Base-by-base conservation (phyloP, 139 green algal species). In the Coelastrella sp. region DNA sequence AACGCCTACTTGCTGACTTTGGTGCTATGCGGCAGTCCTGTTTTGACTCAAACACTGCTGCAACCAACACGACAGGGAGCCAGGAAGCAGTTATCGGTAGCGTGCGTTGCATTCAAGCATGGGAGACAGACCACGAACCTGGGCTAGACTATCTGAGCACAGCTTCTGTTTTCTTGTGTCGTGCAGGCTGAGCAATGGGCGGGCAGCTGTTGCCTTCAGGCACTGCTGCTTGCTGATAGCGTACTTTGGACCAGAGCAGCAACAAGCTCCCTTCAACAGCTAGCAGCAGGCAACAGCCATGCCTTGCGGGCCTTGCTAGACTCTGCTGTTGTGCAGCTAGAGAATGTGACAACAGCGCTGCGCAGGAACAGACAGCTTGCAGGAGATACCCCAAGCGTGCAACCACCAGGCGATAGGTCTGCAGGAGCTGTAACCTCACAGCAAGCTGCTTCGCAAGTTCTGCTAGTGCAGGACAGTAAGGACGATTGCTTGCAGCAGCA, bases 121-220 rank as follows among this genome's bases (percentile, higher is more conserved):
- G n/a, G n/a, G 54, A 80, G 57, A 58, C n/a, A 80, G 6, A 80
- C n/a, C n/a, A 11, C 22, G 57, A 59, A 23, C n/a, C n/a, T 80
- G 23, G n/a, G 17, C 74, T 10, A 57, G 7, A 19, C 10, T 54
- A 14, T 5, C 54, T 32, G 73, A 22, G 19, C n/a, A n/a, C n/a
- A n/a, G n/a, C n/a, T n/a, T n/a, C n/a, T 13, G 77, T 83, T 17
- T 5, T 85, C 5, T 74, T 58, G 60, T 78, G 23, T 3, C 56
- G 14, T 68, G 66, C 83, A 88, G 83, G 23, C 80, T 57, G 66
- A 68, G 54, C 66, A 88, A 17, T 88, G 83, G 83, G 83, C 83
- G 8, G 83, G 68, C 66, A 80, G 66, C 68, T 59, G 17, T 54
- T 87, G 64, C 82, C 8, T 54, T 8, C 83, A 88, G 68, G 83